Evolutionary conservation across 306 rosid genomes (phyloP), one percentile per base, ranked within the genome.

Genomic region (Casuarina equisetifolia): DNA sequence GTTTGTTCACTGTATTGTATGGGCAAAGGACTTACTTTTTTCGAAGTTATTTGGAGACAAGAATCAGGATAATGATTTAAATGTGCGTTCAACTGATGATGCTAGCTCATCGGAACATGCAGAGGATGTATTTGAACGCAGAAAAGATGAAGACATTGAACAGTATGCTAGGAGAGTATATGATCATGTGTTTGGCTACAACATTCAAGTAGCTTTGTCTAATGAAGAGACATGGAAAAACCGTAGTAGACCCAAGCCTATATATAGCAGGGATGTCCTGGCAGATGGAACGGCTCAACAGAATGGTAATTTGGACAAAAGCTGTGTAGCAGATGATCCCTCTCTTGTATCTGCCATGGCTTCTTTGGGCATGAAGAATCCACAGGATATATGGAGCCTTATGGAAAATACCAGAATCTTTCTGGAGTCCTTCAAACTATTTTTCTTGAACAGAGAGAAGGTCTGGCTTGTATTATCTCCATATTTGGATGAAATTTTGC

Each of bases 1-100:
- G 99, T 96, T 96, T 82, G 96, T 96, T 80, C 99, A 96, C 88
- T 96, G 98, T 85, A 88, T 96, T 76, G 99, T 96, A 38, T 96
- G 99, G 99, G 98, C 99, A 4, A 96, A 96, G 82, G 99, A 96
- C 63, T 88, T 96, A 49, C 96, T 96, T 74, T 96, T 96, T 78
- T 83, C 97, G 0, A 96, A 96, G 90, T 81, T 96, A 82, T 90
- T 93, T 84, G 99, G 99, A 58, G 96, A 93, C 75, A 96, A 90
- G 89, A 96, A 88, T 83, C 98, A 91, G 84, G 96, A 86, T 0
- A 96, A 93, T 54, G 99, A 96, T 80, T 88, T 96, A 82, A 96
- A 96, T 82, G 93, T 89, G 72, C 94, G 96, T 71, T 89, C 99
- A 35, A 84, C 89, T 76, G 96, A 92, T 87, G 86, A 86, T 81